Evolutionary conservation across 192 early-diverging fungal species (phyloP).

Genomic region (Coemansia sp.): DNA sequence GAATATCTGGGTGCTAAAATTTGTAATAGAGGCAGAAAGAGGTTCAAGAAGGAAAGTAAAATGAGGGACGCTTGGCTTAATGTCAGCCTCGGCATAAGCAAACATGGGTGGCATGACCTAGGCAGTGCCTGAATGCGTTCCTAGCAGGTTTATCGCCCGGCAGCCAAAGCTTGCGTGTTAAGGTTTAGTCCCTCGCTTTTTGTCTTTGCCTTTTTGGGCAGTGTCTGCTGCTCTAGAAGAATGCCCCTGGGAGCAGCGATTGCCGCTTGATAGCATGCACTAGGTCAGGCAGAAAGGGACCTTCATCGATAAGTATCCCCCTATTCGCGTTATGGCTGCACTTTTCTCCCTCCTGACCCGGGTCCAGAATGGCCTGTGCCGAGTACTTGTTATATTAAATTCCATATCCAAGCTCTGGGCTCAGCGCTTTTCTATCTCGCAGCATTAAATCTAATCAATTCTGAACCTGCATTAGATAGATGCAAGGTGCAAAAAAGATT

Average conservation of each 20-base stretch:
- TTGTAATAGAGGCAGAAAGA: not conserved
- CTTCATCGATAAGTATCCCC: not conserved
- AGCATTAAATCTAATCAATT: not conserved
- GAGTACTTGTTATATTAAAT: not conserved
- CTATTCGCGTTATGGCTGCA: not conserved
- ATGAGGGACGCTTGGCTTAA: not conserved
- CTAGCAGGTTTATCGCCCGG: not conserved
- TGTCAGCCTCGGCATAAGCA: slow-evolving; percentile 1
- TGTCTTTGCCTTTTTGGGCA: slow-evolving; percentile 9
- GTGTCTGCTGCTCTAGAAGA: not conserved
- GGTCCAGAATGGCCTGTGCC: not conserved
- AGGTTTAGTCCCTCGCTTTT: not conserved
- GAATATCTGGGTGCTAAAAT: not conserved
- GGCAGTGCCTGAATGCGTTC: slow-evolving; percentile 5
- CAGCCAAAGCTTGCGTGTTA: not conserved
- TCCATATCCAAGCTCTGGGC: not conserved
- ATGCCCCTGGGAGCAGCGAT: not conserved
- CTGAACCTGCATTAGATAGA: not conserved
- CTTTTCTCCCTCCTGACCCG: not conserved
- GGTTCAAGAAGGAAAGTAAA: not conserved
- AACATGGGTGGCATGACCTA: slow-evolving; percentile 2
- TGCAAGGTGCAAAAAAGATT: not conserved
- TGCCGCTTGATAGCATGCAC: slow-evolving; percentile 4
- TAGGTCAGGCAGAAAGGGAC: not conserved
- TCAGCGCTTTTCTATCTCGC: not conserved